phyloP scores from a whole-genome alignment of 2,329 filamentous ascomycete genomes.

The Penicillium brasilianum region DNA sequence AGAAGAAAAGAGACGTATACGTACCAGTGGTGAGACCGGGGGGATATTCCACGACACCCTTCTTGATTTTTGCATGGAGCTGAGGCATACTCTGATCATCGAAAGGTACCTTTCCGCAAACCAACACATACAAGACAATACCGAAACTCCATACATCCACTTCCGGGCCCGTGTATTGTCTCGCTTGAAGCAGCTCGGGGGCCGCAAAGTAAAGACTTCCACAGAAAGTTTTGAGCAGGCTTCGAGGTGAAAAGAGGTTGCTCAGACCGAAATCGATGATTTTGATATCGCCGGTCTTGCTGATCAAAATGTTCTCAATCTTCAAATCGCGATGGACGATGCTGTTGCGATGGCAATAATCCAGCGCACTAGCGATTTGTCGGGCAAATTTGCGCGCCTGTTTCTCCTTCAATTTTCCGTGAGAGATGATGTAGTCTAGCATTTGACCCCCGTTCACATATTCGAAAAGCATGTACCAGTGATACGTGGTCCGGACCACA shows the following conservation, averaged over 20 bases:
- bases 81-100: conserved; percentile 99
- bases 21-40: conserved; percentile 87
- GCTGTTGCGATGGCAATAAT: conserved; percentile 97
- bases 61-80: conserved; percentile 98
- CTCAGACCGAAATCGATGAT: conserved; percentile 98
- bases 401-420: conserved; percentile 96
- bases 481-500: conserved; percentile 92
- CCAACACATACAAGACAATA: conserved; percentile 94
- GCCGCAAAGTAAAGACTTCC: conserved; percentile 98
- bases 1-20: conserved; percentile 38
- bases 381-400: conserved; percentile 96
- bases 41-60: conserved; percentile 92
- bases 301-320: conserved; percentile 99
- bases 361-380: conserved; percentile 93
- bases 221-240: conserved; percentile 93
- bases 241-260: conserved; percentile 87
- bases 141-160: conserved; percentile 99
- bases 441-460: conserved; percentile 99
- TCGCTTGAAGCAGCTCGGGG: conserved; percentile 89
- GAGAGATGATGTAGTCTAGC: conserved; percentile 99
- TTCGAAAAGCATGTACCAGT: conserved; percentile 99
- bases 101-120: conserved; percentile 97
- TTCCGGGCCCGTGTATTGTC: conserved; percentile 92
- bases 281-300: conserved; percentile 98
- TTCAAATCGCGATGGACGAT: conserved; percentile 97